Evolutionary conservation across 1,284 basidiomycete species (phyloP), one percentile per base, ranked within the genome.

Genomic region (Melampsora larici-populina): DNA sequence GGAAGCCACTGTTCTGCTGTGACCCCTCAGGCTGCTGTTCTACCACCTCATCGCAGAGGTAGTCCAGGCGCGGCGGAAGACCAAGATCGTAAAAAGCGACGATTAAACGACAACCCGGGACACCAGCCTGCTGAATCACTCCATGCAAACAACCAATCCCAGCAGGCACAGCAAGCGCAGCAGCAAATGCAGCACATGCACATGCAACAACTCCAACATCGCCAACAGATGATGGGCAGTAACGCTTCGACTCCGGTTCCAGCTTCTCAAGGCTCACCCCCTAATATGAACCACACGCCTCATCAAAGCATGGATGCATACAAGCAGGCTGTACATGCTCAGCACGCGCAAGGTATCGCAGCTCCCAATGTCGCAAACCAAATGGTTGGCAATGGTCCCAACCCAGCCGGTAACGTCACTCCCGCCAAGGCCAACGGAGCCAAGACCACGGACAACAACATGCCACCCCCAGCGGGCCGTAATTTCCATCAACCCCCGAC

Each of bases 71-170:
- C 48, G 24, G 55, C 66, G 51, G 65, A 60, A 62, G 75, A 77
- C 29, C 73, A 76, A 58, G 73, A 76, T 21, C 73, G 73, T 31
- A 76, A 76, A 65, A 76, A 76, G 58, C 49, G 73, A 18, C 64
- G 65, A 29, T 48, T 76, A 43, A 76, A 76, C 55, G 73, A 76
- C 13, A 48, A 63, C 0, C 33, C 60, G 11, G 55, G 43, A 33
- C 49, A 76, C n/a, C n/a, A 63, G 2, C 33, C 24, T 24, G 64
- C 43, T 21, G 64, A 33, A 17, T 9, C 65, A 31, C 49, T 64
- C 11, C 36, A 48, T 24, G 73, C 60, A 11, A 48, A 48, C 21
- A 13, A 48, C 26, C 55, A 58, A 40, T 18, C 66, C 15, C 65
- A 62, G 26, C 15, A 49, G 67, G 49, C 55, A n/a, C 46, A 67